A percentile compares a stretch with the other conserved stretches of the same genome.
phyloP scores from a whole-genome alignment of 768 basidiomycete genomes.

The Hydnomerulius pinastri region DNA sequence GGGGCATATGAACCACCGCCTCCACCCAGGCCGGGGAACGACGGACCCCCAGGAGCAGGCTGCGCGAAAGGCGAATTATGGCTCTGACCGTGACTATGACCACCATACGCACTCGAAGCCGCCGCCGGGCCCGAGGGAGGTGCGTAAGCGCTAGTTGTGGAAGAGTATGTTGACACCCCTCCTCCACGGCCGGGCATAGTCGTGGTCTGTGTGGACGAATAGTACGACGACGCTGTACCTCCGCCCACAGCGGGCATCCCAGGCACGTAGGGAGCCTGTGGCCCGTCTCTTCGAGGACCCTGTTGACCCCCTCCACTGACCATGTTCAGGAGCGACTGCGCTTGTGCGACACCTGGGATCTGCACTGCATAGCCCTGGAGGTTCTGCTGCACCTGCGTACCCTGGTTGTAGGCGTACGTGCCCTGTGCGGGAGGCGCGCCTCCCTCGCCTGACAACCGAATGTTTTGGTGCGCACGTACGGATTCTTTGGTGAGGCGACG shows the following conservation, averaged over 20 bases:
- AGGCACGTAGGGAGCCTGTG: background rate
- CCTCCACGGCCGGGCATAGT: background rate
- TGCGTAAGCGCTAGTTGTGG: conserved; percentile 6
- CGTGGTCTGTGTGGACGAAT: background rate
- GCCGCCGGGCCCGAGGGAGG: conserved; percentile 13
- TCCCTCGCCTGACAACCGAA: conserved; percentile 57
- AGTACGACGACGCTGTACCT: background rate
- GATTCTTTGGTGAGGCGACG: conserved; percentile 61
- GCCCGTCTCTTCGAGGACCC: conserved; percentile 11
- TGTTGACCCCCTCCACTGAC: conserved; percentile 13
- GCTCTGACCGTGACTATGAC: background rate
- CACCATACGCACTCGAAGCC: conserved; percentile 7
- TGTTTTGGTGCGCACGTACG: conserved; percentile 73
- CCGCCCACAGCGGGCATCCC: background rate
- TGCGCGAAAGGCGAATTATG: conserved; percentile 16
- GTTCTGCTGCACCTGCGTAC: conserved; percentile 48
- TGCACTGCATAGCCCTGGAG: conserved; percentile 45
- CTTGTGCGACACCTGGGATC: conserved; percentile 51
- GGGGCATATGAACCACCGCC: conserved; percentile 25
- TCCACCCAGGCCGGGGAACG: conserved; percentile 22
- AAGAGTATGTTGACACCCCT: background rate
- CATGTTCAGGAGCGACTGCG: conserved; percentile 40
- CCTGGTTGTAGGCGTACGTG: conserved; percentile 49
- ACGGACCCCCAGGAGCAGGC: background rate
- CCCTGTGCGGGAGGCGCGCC: conserved; percentile 48